Conservation (phyloP, 2,329 filamentous ascomycete species). For the Onygenales sp. region DNA sequence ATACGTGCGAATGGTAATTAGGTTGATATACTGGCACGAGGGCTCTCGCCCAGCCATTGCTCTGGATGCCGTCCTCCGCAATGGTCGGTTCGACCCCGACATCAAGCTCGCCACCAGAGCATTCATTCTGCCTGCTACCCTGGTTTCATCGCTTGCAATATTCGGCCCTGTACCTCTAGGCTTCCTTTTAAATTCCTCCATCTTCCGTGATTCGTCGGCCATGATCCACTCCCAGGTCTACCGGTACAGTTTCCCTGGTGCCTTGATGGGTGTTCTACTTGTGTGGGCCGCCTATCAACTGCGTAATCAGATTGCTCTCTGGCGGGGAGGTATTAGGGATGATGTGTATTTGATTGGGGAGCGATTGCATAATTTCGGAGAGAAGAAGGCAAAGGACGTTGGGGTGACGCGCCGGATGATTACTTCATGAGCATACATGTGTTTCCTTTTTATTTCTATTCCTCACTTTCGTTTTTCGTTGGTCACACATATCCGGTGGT, state of each 20-base stretch:
- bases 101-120: conserved; percentile 69
- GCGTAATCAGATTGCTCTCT: conserved; percentile 54
- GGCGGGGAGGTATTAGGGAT: conserved; percentile 76
- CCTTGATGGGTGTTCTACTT: conserved; percentile 46
- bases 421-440: conserved; percentile 13
- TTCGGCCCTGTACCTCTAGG: conserved; percentile 55
- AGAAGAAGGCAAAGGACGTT: conserved; percentile 36
- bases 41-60: conserved; percentile 64
- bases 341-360: conserved; percentile 96
- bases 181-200: conserved; percentile 37
- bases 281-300: conserved; percentile 31
- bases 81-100: conserved; percentile 72
- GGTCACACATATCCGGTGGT: not conserved
- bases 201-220: conserved; percentile 21
- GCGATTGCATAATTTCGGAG: conserved; percentile 86
- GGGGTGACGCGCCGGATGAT: conserved; percentile 29
- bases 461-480: not conserved
- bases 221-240: conserved; percentile 40
- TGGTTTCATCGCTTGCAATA: conserved; percentile 55
- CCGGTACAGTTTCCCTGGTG: conserved; percentile 65
- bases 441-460: not conserved
- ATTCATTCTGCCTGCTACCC: conserved; percentile 66
- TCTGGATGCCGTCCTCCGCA: conserved; percentile 61
- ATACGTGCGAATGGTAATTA: conserved; percentile 71
- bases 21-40: conserved; percentile 58